A percentile compares a stretch with the other conserved stretches of the same genome.
Evolutionary conservation across 345 rosid genomes (phyloP).

Genomic region (Gossypium sturtianum): DNA sequence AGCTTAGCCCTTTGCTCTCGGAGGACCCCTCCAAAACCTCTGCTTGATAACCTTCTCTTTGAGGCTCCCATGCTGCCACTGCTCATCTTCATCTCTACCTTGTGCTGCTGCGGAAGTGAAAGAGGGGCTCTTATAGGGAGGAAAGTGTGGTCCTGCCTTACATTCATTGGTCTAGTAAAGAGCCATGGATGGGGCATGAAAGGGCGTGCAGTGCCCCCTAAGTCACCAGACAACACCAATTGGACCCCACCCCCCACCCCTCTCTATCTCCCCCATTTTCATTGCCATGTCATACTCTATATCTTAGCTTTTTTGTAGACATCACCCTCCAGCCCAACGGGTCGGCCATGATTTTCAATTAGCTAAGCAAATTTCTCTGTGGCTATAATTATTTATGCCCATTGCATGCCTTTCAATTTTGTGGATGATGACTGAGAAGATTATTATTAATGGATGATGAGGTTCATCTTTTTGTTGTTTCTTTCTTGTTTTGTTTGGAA

Average conservation of each 20-base stretch:
- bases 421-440: constrained; percentile 12
- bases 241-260: constrained; percentile 20
- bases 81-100: constrained; percentile 46
- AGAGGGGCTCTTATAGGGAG: constrained; percentile 37
- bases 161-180: constrained; percentile 44
- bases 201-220: constrained; percentile 54
- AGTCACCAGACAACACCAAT: constrained; percentile 41
- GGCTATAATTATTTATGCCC: neutral
- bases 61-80: constrained; percentile 44
- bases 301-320: constrained; percentile 24
- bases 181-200: constrained; percentile 62
- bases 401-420: constrained; percentile 17
- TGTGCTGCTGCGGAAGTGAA: constrained; percentile 8
- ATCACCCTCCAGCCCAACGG: constrained; percentile 37
- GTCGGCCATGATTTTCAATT: constrained; percentile 34
- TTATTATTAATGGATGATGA: constrained; percentile 16
- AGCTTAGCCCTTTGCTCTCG: constrained; percentile 80
- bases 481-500: neutral
- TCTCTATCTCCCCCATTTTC: constrained; percentile 1
- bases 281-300: constrained; percentile 26
- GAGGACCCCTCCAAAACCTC: constrained; percentile 59
- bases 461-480: neutral
- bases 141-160: constrained; percentile 29
- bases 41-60: constrained; percentile 67
- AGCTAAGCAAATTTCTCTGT: constrained; percentile 6